Percentiles rank a stretch among this genome's conserved stretches.
These are phyloP conservation scores for Chlorella sp. DNA, from an alignment of 139 green algal species.

Conservation along the genomic window DNA sequence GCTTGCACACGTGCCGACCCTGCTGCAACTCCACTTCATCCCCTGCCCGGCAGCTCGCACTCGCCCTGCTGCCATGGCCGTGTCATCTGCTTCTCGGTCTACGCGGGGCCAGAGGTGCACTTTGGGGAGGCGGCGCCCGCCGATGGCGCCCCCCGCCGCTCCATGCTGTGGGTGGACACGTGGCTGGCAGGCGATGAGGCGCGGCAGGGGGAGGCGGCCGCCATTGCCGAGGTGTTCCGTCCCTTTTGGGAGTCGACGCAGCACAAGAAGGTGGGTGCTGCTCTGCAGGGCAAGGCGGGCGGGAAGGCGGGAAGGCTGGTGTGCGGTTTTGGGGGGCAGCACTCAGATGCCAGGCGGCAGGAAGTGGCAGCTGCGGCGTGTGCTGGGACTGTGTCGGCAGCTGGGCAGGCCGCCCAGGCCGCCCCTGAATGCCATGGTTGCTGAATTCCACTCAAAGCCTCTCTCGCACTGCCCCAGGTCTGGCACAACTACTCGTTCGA, in stretches of 20 bases:
- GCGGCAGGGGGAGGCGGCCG: slow-evolving; percentile 38
- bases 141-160: slow-evolving; percentile 5
- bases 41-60: slow-evolving; percentile 46
- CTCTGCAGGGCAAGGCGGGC: too few species aligned
- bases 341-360: too few species aligned
- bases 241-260: slow-evolving; percentile 79
- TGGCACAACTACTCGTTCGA: slow-evolving; percentile 99
- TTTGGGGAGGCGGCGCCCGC: slow-evolving; percentile 49
- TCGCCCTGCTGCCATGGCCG: slow-evolving; percentile 90
- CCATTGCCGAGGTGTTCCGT: slow-evolving; percentile 77
- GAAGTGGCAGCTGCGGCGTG: too few species aligned
- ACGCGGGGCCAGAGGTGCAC: slow-evolving; percentile 76
- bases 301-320: too few species aligned
- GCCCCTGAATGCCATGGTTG: too few species aligned
- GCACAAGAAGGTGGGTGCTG: slow-evolving; percentile 71
- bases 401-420: too few species aligned
- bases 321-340: too few species aligned
- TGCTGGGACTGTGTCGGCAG: too few species aligned
- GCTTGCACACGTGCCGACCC: neutral
- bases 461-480: slow-evolving; percentile 57
- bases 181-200: slow-evolving; percentile 53
- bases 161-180: slow-evolving; percentile 87
- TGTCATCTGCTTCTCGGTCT: slow-evolving; percentile 93
- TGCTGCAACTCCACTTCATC: neutral
- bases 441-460: neutral